These are phyloP conservation scores for Heliamphora exappendiculata DNA, from an alignment of 148 eudicot species.

Conservation along the genomic window DNA sequence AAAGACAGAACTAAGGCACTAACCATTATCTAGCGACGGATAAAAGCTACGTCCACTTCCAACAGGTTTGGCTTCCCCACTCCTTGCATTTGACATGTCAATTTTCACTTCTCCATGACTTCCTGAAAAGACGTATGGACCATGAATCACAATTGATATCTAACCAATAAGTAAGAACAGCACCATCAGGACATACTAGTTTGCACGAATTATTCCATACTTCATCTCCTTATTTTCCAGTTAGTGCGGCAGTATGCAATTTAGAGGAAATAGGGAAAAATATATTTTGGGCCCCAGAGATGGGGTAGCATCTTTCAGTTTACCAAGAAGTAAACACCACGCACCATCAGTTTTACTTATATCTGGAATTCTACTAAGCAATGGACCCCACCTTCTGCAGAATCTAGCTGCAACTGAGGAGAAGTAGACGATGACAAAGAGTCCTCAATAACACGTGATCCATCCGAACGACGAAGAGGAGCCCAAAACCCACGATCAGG, in stretches of 20 bases:
- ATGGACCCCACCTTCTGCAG: slow-evolving; percentile 48
- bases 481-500: slow-evolving; percentile 95
- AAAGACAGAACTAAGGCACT: slow-evolving; percentile 24
- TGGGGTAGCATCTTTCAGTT: too few species aligned
- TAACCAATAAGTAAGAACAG: neutral
- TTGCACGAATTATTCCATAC: neutral
- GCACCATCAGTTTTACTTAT: neutral
- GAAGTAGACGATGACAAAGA: slow-evolving; percentile 35
- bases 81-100: slow-evolving; percentile 31
- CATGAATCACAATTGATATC: neutral
- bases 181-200: neutral
- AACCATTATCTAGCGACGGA: slow-evolving; percentile 47
- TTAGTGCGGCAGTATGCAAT: neutral
- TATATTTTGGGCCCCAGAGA: too few species aligned
- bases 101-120: slow-evolving; percentile 41
- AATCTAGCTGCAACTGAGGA: slow-evolving; percentile 29
- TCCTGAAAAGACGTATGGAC: slow-evolving; percentile 21
- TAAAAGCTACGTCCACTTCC: slow-evolving; percentile 39
- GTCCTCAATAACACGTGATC: slow-evolving; percentile 53
- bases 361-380: neutral
- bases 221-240: slow-evolving; percentile 6
- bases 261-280: neutral
- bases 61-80: slow-evolving; percentile 28
- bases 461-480: slow-evolving; percentile 77
- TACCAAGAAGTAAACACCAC: too few species aligned